phyloP scores from a whole-genome alignment of 352 stramenopile species.

The Phytophthora brassicae region DNA sequence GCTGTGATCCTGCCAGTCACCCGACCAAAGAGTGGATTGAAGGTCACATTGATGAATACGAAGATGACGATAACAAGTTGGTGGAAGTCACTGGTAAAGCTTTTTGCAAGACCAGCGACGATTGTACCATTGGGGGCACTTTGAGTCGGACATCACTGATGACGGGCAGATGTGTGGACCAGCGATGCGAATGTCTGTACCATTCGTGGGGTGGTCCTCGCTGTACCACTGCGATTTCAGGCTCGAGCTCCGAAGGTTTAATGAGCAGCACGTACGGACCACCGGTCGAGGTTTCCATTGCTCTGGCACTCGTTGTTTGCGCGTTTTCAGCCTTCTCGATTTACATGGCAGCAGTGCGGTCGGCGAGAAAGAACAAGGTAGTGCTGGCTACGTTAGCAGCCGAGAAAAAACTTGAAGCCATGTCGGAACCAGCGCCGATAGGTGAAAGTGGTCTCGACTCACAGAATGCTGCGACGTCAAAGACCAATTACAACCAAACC shows the following conservation, averaged over 20 bases:
- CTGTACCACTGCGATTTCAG: conserved; percentile 45
- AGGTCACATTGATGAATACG: conserved; percentile 36
- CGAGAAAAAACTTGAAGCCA: conserved; percentile 15
- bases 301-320: conserved; percentile 16
- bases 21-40: conserved; percentile 42
- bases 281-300: conserved; percentile 38
- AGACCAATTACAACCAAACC: conserved; percentile 50
- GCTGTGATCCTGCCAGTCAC: conserved; percentile 36
- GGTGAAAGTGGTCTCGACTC: conserved; percentile 15
- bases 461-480: conserved; percentile 1
- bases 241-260: conserved; percentile 14
- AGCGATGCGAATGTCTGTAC: conserved; percentile 51
- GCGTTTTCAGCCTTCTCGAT: conserved; percentile 9
- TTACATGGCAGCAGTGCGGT: conserved; percentile 8
- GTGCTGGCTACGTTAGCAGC: conserved; percentile 18
- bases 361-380: conserved; percentile 20
- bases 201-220: conserved; percentile 58
- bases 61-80: conserved; percentile 38
- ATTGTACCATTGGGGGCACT: conserved; percentile 40
- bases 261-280: conserved; percentile 46
- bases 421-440: neutral
- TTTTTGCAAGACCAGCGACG: conserved; percentile 43
- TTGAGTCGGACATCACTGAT: conserved; percentile 20
- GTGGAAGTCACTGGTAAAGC: conserved; percentile 39
- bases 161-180: conserved; percentile 48